A percentile compares a stretch with the other conserved stretches of the same genome.
These are phyloP conservation scores for Lolium rigidum DNA, from an alignment of 176 grass and related monocot species.

Conservation along the genomic window DNA sequence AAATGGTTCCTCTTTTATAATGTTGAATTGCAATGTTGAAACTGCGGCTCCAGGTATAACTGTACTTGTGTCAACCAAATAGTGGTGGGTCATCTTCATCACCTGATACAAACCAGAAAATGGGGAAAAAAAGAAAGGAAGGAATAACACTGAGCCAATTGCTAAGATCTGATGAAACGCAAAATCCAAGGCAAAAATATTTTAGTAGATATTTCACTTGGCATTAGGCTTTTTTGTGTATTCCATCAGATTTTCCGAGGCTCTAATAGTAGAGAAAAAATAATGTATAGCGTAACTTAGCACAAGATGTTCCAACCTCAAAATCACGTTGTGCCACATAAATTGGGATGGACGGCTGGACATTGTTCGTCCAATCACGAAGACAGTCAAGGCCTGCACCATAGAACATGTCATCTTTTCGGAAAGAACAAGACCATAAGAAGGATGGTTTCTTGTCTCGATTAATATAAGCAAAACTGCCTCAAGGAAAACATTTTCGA, in stretches of 20 bases:
- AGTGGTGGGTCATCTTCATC: constrained; percentile 98
- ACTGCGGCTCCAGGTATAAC: constrained; percentile 90
- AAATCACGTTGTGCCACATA: constrained; percentile 87
- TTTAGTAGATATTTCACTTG: constrained; percentile 1
- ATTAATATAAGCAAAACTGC: constrained; percentile 13
- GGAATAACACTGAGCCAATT: constrained; percentile 16
- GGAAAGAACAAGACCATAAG: constrained; percentile 37
- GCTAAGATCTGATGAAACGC: not conserved
- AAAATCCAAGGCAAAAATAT: not conserved
- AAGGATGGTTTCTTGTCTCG: not conserved
- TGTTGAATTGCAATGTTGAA: constrained; percentile 84
- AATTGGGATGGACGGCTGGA: constrained; percentile 84
- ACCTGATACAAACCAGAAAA: constrained; percentile 61
- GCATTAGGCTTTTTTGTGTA: constrained; percentile 28
- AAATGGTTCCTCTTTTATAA: constrained; percentile 91
- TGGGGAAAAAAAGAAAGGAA: constrained; percentile 1
- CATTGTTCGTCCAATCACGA: constrained; percentile 97
- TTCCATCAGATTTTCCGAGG: not conserved
- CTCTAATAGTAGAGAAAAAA: not conserved
- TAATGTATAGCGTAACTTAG: not conserved
- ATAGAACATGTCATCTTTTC: constrained; percentile 15
- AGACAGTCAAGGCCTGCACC: constrained; percentile 89
- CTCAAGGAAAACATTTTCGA: not conserved
- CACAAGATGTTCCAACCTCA: constrained; percentile 52
- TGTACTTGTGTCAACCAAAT: constrained; percentile 95